Evolutionary conservation across 352 stramenopile species (phyloP), one percentile per base, ranked within the genome.

Genomic region (Peronosclerospora sorghi): DNA sequence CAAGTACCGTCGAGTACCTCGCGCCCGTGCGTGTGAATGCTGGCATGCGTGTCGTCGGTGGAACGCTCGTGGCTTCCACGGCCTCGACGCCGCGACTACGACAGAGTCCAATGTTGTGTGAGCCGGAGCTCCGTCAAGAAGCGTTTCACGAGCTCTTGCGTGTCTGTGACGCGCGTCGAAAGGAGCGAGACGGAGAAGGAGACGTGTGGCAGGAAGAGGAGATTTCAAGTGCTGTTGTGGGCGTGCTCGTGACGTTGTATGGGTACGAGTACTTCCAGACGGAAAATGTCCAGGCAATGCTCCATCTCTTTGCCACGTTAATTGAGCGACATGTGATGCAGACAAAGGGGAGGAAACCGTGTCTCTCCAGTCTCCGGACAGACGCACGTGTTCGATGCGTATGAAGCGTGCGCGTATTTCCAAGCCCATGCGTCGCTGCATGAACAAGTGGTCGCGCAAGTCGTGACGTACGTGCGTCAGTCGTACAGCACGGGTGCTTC

Each of bases 21-120:
- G 62, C 69, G 10, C 78, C 70, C 15, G 73, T 95, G 15, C 82
- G 84, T 32, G 85, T 70, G 13, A 80, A 77, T 4, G 74, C 86
- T 6, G 86, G 86, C 1, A 96, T 96, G 86, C 80, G 86, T 4
- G 78, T 96, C 5, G 83, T 96, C 6, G 81, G 89, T 21, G 86
- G 86, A 7, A 78, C 87, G 6, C 46, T 94, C 5, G 70, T 85
- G 13, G 62, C 75, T 8, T 58, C 65, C 0, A n/a, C n/a, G n/a
- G n/a, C n/a, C n/a, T 48, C 65, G 19, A 47, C 45, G n/a, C 32
- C 52, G 1, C 28, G 39, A 23, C 48, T 41, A 17, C 56, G 38
- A 5, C 60, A 46, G 4, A 29, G 44, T 2, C 45, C 50, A 8
- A 48, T 68, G 32, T 52, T 51, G 29, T 59, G 72, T 4, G 75